phyloP scores from a whole-genome alignment of 306 rosid genomes.

The Hippophae tibetana region DNA sequence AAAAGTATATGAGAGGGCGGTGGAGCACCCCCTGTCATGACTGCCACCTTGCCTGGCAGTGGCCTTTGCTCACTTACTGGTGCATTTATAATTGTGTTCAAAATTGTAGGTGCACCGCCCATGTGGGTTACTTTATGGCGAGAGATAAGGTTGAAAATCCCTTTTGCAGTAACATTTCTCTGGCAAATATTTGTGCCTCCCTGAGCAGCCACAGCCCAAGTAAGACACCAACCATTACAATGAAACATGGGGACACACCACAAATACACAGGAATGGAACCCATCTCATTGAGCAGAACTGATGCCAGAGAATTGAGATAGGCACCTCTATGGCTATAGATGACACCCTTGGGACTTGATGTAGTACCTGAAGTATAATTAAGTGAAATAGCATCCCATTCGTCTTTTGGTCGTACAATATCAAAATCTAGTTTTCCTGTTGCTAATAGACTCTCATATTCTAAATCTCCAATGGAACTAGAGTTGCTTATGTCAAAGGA shows the following conservation, averaged over 20 bases:
- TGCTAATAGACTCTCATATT: slow-evolving; percentile 54
- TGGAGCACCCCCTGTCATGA: slow-evolving; percentile 77
- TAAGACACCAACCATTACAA: slow-evolving; percentile 93
- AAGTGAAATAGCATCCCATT: slow-evolving; percentile 62
- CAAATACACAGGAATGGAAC: slow-evolving; percentile 56
- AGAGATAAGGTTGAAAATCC: slow-evolving; percentile 42
- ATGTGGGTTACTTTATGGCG: slow-evolving; percentile 61
- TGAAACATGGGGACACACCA: slow-evolving; percentile 96
- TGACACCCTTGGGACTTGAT: slow-evolving; percentile 82
- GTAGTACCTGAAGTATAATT: slow-evolving; percentile 96
- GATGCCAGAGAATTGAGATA: slow-evolving; percentile 70
- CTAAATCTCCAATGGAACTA: slow-evolving; percentile 15
- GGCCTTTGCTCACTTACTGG: slow-evolving; percentile 35
- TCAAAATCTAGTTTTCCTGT: slow-evolving; percentile 40
- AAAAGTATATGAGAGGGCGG: slow-evolving; percentile 60
- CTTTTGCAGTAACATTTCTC: slow-evolving; percentile 48
- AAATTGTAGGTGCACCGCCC: slow-evolving; percentile 73
- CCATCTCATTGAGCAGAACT: slow-evolving; percentile 56
- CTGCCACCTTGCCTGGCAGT: slow-evolving; percentile 41
- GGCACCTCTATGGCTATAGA: slow-evolving; percentile 85
- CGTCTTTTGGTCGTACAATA: slow-evolving; percentile 56
- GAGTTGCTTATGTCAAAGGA: slow-evolving; percentile 8
- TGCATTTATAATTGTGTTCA: slow-evolving; percentile 63
- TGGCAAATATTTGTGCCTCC: slow-evolving; percentile 85
- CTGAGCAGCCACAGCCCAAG: slow-evolving; percentile 85